Evolutionary conservation across 352 stramenopile species (phyloP).

Genomic region (Phytophthora agathidicida): DNA sequence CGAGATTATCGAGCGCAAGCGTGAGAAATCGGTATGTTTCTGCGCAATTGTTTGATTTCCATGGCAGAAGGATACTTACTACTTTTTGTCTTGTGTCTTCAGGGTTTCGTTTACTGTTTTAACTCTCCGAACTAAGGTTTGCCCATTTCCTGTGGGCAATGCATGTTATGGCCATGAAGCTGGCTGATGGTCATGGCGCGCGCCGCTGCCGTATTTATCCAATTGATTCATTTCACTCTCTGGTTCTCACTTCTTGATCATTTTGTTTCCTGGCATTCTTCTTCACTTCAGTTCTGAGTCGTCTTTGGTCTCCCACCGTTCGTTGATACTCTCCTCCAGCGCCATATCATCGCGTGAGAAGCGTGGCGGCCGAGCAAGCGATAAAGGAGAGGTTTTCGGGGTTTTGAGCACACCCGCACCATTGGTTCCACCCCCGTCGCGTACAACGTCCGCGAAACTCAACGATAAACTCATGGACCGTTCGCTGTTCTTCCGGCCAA

Average conservation of each 20-base stretch:
- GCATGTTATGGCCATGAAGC: background rate
- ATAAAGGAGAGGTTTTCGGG: constrained; percentile 50
- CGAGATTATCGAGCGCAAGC: constrained; percentile 74
- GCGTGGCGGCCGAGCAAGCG: constrained; percentile 39
- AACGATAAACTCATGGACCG: constrained; percentile 88
- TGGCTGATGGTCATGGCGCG: constrained; percentile 1
- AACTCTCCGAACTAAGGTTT: constrained; percentile 24
- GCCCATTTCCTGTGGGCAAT: no score
- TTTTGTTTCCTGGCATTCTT: background rate
- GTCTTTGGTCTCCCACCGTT: constrained; percentile 75
- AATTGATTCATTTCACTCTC: constrained; percentile 13
- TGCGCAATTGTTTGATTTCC: background rate
- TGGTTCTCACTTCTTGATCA: constrained; percentile 13
- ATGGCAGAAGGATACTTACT: no score
- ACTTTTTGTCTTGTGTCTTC: constrained; percentile 7
- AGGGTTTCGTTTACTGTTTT: constrained; percentile 85
- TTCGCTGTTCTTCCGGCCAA: constrained; percentile 65
- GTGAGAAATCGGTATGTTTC: constrained; percentile 69
- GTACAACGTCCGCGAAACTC: constrained; percentile 87
- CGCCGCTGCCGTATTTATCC: constrained; percentile 52
- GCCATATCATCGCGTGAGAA: constrained; percentile 65
- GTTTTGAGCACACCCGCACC: constrained; percentile 25
- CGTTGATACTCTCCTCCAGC: constrained; percentile 66
- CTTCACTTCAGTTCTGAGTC: constrained; percentile 69
- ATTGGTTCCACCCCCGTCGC: constrained; percentile 49